phyloP scores from a whole-genome alignment of 768 basidiomycete species.

The Collybia sp. region DNA sequence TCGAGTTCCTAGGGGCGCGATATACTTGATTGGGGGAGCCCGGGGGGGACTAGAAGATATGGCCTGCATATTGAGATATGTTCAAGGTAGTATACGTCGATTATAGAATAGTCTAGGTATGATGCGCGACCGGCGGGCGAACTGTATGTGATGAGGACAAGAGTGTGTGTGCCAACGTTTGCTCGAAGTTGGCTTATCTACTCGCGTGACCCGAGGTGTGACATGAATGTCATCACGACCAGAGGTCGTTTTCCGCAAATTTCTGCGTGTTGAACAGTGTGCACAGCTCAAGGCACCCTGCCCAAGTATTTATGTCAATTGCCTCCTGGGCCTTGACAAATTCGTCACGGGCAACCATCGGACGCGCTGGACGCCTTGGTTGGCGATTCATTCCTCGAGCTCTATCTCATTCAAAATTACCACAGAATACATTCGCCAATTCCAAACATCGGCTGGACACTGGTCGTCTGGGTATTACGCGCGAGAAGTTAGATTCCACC shows the following conservation, averaged over 20 bases:
- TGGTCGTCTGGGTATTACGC: not conserved
- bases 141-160: slow-evolving; percentile 8
- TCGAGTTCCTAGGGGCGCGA: slow-evolving; percentile 68
- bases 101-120: slow-evolving; percentile 25
- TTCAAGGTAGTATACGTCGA: slow-evolving; percentile 16
- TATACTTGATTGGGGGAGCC: slow-evolving; percentile 69
- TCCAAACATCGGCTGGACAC: not conserved
- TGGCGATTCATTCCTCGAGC: not conserved
- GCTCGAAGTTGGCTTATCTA: slow-evolving; percentile 7
- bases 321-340: slow-evolving; percentile 28
- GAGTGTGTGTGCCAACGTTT: slow-evolving; percentile 10
- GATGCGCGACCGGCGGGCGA: slow-evolving; percentile 42
- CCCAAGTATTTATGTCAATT: slow-evolving; percentile 21
- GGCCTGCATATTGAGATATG: slow-evolving; percentile 29
- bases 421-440: not conserved
- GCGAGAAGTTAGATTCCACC: not conserved
- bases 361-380: slow-evolving; percentile 1
- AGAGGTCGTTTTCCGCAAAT: too few species aligned
- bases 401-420: too few species aligned
- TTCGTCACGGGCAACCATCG: slow-evolving; percentile 17
- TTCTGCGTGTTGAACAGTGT: too few species aligned
- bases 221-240: not conserved
- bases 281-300: too few species aligned
- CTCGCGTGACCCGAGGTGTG: slow-evolving; percentile 15
- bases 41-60: slow-evolving; percentile 56